phyloP scores from a whole-genome alignment of 345 rosid species.

The Salix dunnii region DNA sequence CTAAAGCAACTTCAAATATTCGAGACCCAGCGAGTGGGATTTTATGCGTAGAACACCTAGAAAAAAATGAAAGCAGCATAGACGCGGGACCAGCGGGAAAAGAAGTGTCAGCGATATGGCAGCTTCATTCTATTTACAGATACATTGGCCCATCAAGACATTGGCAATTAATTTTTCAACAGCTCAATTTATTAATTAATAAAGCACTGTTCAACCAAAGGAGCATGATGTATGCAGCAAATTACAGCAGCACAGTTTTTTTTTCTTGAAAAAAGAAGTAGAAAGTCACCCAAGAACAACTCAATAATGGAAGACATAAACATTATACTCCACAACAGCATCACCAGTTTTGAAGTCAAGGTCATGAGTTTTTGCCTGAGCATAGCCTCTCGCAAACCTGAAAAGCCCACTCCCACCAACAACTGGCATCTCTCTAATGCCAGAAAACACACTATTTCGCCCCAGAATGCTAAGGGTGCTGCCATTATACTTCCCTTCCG shows the following conservation, averaged over 20 bases:
- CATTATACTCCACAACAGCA: conserved; percentile 20
- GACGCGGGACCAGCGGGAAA: too few relatives aligned
- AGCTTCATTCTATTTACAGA: background rate
- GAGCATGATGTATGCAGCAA: background rate
- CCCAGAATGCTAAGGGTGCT: conserved; percentile 28
- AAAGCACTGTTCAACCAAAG: background rate
- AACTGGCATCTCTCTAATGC: conserved; percentile 26
- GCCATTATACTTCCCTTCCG: conserved; percentile 25
- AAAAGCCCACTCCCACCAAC: conserved; percentile 27
- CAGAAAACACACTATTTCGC: conserved; percentile 3
- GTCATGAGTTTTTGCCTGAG: conserved; percentile 13
- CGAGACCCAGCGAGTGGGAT: background rate
- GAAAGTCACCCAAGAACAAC: background rate
- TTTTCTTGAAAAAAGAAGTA: background rate
- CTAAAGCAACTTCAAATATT: background rate
- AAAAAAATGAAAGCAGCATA: too few relatives aligned
- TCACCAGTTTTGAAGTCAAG: background rate
- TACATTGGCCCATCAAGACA: background rate
- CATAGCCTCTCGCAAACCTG: conserved; percentile 28
- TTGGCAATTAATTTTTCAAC: too few relatives aligned
- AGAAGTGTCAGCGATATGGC: background rate
- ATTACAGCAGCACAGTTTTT: too few relatives aligned
- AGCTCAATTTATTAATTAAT: too few relatives aligned
- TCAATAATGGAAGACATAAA: conserved; percentile 25
- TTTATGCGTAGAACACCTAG: too few relatives aligned